Percentiles rank a stretch among this genome's conserved stretches.
Evolutionary conservation across 371 early-diverging fungal species (phyloP).

Genomic region (Syncephalastrum sp.): DNA sequence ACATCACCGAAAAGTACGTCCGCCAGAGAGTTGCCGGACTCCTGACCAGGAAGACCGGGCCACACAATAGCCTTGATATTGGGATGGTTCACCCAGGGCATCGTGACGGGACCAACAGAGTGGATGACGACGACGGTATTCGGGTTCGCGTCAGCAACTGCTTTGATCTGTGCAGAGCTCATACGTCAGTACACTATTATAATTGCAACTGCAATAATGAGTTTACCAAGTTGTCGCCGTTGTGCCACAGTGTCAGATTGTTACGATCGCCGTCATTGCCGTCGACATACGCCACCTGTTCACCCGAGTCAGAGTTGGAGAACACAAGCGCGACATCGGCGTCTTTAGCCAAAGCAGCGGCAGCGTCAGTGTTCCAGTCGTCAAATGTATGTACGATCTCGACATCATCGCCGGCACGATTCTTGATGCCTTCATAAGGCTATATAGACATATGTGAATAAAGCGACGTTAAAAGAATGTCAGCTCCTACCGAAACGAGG

Average conservation of each 20-base stretch:
- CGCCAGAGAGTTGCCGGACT: slow-evolving; percentile 51
- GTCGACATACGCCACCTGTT: slow-evolving; percentile 37
- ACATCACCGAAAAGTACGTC: slow-evolving; percentile 53
- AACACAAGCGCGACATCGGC: slow-evolving; percentile 63
- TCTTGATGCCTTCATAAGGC: slow-evolving; percentile 38
- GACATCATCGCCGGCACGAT: slow-evolving; percentile 29
- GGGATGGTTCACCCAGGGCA: slow-evolving; percentile 58
- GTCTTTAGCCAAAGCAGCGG: slow-evolving; percentile 32
- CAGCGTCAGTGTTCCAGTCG: slow-evolving; percentile 30
- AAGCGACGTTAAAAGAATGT: not conserved
- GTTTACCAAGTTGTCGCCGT: slow-evolving; percentile 55
- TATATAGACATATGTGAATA: not conserved
- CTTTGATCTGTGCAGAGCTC: slow-evolving; percentile 34
- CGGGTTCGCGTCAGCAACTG: slow-evolving; percentile 49
- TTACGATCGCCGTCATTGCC: slow-evolving; percentile 53
- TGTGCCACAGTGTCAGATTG: slow-evolving; percentile 56
- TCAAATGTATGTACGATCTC: slow-evolving; percentile 18
- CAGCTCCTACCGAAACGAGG: slow-evolving; percentile 38
- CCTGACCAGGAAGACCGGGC: slow-evolving; percentile 55
- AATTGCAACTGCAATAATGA: not conserved
- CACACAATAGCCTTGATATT: slow-evolving; percentile 56
- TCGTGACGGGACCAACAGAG: slow-evolving; percentile 54
- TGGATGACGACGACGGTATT: slow-evolving; percentile 64
- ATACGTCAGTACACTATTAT: not conserved
- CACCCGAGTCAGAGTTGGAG: slow-evolving; percentile 55